Evolutionary conservation across 2,329 filamentous ascomycete genomes (phyloP).

Genomic region (Sclerotinia trifoliorum): DNA sequence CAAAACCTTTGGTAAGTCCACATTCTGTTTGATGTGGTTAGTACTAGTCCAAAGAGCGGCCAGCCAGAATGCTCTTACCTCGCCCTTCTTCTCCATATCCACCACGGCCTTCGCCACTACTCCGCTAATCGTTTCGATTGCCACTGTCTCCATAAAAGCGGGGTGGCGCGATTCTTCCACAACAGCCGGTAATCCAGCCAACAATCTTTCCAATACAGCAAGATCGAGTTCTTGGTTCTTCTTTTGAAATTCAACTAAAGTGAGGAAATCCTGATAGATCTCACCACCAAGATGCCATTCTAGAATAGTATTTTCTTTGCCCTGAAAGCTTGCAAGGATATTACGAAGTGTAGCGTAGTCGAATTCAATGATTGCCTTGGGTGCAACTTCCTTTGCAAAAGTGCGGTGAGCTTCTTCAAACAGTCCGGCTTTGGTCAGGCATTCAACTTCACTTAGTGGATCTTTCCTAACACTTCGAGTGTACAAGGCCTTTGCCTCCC

Average conservation of each 20-base stretch:
- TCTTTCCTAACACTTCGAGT: conserved; percentile 72
- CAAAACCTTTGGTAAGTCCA: conserved; percentile 51
- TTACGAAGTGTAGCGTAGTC: conserved; percentile 69
- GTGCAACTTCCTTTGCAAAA: conserved; percentile 77
- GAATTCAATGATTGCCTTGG: conserved; percentile 75
- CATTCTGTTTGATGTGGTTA: conserved; percentile 40
- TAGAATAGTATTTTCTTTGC: conserved; percentile 58
- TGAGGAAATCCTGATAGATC: conserved; percentile 67
- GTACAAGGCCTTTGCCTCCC: conserved; percentile 80
- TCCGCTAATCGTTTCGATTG: conserved; percentile 78
- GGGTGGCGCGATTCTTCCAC: conserved; percentile 35
- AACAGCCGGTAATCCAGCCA: conserved; percentile 56
- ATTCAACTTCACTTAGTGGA: conserved; percentile 69
- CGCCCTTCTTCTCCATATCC: conserved; percentile 53
- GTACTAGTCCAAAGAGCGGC: neutral
- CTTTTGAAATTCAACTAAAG: conserved; percentile 48
- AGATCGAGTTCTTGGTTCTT: conserved; percentile 44
- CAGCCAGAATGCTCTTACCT: conserved; percentile 47
- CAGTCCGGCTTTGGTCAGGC: conserved; percentile 73
- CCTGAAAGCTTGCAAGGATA: conserved; percentile 70
- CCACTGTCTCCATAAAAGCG: conserved; percentile 62
- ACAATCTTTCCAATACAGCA: conserved; percentile 54
- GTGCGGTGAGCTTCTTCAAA: conserved; percentile 81
- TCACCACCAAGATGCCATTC: conserved; percentile 79
- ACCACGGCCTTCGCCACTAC: conserved; percentile 67